A percentile compares a stretch with the other conserved stretches of the same genome.
phyloP scores from a whole-genome alignment of 2,329 filamentous ascomycete genomes.

The Neonectria magnoliae region DNA sequence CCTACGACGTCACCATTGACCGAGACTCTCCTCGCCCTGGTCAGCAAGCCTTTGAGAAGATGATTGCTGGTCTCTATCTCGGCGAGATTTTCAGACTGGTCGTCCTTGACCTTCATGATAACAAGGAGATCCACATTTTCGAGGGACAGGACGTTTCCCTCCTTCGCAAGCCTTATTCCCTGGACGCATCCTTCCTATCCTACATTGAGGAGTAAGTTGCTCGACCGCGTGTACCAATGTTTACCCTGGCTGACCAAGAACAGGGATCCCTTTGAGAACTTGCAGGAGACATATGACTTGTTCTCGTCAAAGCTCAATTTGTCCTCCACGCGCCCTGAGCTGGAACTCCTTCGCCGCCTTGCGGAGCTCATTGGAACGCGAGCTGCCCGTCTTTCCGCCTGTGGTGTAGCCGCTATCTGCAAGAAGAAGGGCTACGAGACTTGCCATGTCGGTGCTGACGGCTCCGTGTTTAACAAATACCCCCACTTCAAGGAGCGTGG shows the following conservation, averaged over 20 bases:
- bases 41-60: slow-evolving; percentile 97
- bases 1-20: slow-evolving; percentile 89
- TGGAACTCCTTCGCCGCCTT: slow-evolving; percentile 87
- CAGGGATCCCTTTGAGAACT: slow-evolving; percentile 93
- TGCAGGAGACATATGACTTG: slow-evolving; percentile 86
- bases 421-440: slow-evolving; percentile 91
- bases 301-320: slow-evolving; percentile 82
- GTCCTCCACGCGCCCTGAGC: slow-evolving; percentile 76
- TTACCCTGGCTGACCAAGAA: slow-evolving; percentile 32
- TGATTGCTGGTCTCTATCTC: slow-evolving; percentile 94
- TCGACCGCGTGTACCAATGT: neutral
- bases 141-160: slow-evolving; percentile 81
- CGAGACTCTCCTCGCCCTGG: slow-evolving; percentile 90
- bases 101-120: slow-evolving; percentile 85
- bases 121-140: slow-evolving; percentile 79
- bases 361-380: slow-evolving; percentile 96
- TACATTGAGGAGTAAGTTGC: slow-evolving; percentile 83
- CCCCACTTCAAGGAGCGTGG: slow-evolving; percentile 96
- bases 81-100: slow-evolving; percentile 94
- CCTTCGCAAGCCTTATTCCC: slow-evolving; percentile 85
- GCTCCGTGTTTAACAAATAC: slow-evolving; percentile 99
- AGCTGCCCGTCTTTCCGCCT: slow-evolving; percentile 90
- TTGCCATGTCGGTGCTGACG: slow-evolving; percentile 96
- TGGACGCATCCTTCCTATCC: slow-evolving; percentile 94
- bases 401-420: slow-evolving; percentile 94